These are phyloP conservation scores for Penicillium verhagenii DNA, from an alignment of 495 filamentous ascomycete genomes.

Conservation along the genomic window DNA sequence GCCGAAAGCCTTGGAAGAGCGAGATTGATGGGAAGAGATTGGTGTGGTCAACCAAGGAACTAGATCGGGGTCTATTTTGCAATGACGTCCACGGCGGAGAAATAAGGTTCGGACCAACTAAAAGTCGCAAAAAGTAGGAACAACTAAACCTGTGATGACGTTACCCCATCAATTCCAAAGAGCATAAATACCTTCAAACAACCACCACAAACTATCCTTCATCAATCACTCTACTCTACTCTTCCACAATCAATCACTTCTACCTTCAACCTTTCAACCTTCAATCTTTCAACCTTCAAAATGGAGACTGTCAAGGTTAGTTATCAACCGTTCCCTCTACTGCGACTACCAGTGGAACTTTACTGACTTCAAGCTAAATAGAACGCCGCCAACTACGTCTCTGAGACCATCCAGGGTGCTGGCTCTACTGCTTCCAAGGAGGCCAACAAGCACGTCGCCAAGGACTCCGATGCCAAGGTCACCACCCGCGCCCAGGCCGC, in stretches of 20 bases:
- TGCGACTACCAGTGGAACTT: neutral
- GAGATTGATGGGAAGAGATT: neutral
- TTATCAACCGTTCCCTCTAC: neutral
- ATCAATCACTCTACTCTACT: neutral
- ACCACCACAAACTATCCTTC: neutral
- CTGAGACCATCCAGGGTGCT: conserved; percentile 5
- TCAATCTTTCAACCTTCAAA: conserved; percentile 1
- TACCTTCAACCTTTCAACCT: neutral
- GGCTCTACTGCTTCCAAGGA: conserved; percentile 4
- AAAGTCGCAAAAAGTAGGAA: neutral
- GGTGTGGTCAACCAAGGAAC: neutral
- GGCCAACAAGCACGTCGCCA: conserved; percentile 13
- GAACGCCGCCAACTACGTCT: conserved; percentile 13
- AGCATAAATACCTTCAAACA: neutral
- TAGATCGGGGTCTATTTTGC: no score
- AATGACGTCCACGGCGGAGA: neutral
- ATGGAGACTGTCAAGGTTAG: conserved; percentile 9
- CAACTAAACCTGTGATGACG: neutral
- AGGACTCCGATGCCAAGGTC: conserved; percentile 12
- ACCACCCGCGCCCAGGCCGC: no score
- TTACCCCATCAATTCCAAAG: neutral
- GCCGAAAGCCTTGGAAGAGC: neutral
- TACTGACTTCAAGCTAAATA: neutral
- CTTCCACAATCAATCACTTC: neutral
- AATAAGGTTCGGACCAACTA: neutral